These are phyloP conservation scores for Podaxis sp. DNA, from an alignment of 768 basidiomycete genomes.

Conservation along the genomic window DNA sequence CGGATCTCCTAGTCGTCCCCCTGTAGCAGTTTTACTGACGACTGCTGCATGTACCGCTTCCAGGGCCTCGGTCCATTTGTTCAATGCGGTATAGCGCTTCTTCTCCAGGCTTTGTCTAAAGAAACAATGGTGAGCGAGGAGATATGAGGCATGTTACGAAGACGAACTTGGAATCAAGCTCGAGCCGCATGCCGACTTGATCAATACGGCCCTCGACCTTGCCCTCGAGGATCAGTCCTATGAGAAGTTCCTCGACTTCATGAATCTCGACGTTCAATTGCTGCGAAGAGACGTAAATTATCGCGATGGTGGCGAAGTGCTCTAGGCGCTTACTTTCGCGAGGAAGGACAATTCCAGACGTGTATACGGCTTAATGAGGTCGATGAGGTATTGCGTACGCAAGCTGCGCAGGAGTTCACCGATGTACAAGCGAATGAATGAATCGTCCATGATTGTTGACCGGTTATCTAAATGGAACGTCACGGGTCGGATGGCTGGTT, in stretches of 20 bases:
- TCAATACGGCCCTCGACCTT: conserved; percentile 96
- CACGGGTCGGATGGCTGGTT: neutral
- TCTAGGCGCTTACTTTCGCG: conserved; percentile 60
- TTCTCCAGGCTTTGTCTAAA: conserved; percentile 81
- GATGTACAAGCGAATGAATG: conserved; percentile 93
- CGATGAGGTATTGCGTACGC: conserved; percentile 94
- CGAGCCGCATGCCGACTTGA: conserved; percentile 90
- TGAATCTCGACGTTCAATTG: conserved; percentile 92
- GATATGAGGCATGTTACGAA: conserved; percentile 14
- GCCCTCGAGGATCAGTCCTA: conserved; percentile 93
- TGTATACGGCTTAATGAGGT: conserved; percentile 97
- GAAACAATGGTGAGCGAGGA: neutral
- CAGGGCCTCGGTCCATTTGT: conserved; percentile 80
- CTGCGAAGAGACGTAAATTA: conserved; percentile 32
- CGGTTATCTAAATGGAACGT: conserved; percentile 63
- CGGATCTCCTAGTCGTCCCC: conserved; percentile 31
- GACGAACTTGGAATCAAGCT: conserved; percentile 81
- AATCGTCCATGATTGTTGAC: conserved; percentile 93
- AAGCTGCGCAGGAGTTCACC: conserved; percentile 93
- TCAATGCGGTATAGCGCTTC: conserved; percentile 76
- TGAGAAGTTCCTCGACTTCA: conserved; percentile 92
- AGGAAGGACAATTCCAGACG: conserved; percentile 91
- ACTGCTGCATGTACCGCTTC: conserved; percentile 74
- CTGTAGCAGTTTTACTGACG: conserved; percentile 60
- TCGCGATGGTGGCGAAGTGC: neutral